Percentiles rank a stretch among this genome's conserved stretches.
Conservation (phyloP, 164 flowering plant species). For the Vitis cinerea region DNA sequence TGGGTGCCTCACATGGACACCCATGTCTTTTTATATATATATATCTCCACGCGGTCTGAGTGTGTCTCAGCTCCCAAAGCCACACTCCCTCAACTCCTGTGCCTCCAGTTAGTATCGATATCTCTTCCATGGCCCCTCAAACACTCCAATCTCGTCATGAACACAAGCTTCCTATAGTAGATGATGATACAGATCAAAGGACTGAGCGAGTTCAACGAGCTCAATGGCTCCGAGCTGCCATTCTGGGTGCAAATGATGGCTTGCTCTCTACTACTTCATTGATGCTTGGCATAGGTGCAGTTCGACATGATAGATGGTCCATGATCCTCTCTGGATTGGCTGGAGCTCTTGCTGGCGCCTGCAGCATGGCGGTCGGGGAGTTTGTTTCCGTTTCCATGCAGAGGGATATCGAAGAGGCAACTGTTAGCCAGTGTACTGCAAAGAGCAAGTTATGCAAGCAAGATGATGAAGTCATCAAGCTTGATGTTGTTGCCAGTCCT, state of each 20-base stretch:
- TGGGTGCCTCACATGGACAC: too few relatives aligned
- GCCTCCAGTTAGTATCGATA: neutral
- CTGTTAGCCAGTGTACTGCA: neutral
- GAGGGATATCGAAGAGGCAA: conserved; percentile 42
- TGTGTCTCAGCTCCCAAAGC: too few relatives aligned
- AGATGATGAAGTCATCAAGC: neutral
- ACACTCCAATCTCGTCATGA: conserved; percentile 3
- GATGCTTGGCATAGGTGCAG: conserved; percentile 62
- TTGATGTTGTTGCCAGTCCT: neutral
- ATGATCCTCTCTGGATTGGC: conserved; percentile 64
- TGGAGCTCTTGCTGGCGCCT: conserved; percentile 65
- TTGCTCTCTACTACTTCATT: conserved; percentile 57
- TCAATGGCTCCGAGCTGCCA: conserved; percentile 70
- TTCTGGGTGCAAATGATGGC: conserved; percentile 63
- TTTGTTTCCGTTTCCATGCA: conserved; percentile 65
- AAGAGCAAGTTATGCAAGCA: neutral
- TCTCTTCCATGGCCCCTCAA: conserved; percentile 6
- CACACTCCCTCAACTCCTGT: neutral
- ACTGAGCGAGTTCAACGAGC: conserved; percentile 29
- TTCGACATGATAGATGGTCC: conserved; percentile 35
- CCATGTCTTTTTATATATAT: too few relatives aligned
- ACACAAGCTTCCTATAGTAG: neutral
- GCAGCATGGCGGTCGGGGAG: conserved; percentile 74
- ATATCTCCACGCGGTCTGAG: too few relatives aligned
- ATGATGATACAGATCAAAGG: neutral